Evolutionary conservation across 805 yeast genomes (phyloP), one percentile per base, ranked within the genome.

Genomic region (Sugiyamaella marilandica): DNA sequence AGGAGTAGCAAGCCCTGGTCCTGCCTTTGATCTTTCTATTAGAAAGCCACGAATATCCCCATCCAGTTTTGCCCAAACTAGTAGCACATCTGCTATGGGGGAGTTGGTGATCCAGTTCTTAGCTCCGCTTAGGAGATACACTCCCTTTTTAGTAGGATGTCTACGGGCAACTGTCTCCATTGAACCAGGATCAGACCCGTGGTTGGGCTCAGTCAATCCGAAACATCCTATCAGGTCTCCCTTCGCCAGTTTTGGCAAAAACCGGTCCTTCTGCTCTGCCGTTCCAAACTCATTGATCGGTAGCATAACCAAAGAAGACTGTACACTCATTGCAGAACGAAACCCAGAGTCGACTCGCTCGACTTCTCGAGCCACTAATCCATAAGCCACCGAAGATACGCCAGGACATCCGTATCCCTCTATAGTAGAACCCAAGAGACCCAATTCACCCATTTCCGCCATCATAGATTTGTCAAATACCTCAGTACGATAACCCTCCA

Each of bases 141-240:
- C 74, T 29, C 73, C 76, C 57, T 68, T 53, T 58, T 73, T 73
- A 35, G 71, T 65, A 13, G 76, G 75, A 53, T 73, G 77, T 11
- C 61, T 66, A 44, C 63, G 68, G 31, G 82, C 82, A 24, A 72
- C 70, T 36, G 83, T 80, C 67, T 78, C 82, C 74, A 79, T 75
- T 50, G 82, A 78, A 7, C 73, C 78, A 41, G 82, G 83, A 59
- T 79, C 81, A 21, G 83, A 78, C 54, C 82, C 82, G 62, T 81
- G 85, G 59, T 81, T 81, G 62, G 83, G 81, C 67, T 81, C 85
- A 36, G 85, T 81, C 70, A 81, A 75, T 32, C 83, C 85, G 59
- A 81, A 81, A 66, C 84, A 80, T 39, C 85, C 85, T 13, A 73
- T 62, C n/a, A 72, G 60, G 55, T 73, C 75, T 8, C 76, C 77